Evolutionary conservation across 352 stramenopile species (phyloP).

Genomic region (Phytophthora ohioensis): DNA sequence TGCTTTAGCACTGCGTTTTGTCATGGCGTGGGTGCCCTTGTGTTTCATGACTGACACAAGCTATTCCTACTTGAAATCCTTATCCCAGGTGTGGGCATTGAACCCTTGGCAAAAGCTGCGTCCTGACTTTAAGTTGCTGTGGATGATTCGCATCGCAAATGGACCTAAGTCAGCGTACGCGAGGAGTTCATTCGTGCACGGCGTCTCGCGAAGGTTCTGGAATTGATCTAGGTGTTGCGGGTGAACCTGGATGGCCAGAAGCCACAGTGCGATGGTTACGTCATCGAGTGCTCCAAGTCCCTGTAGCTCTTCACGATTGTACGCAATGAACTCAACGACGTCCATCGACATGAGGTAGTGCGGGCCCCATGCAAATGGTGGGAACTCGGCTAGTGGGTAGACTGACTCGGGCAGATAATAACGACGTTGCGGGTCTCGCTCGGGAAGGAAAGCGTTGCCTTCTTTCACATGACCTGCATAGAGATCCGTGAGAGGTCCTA

Average conservation of each 20-base stretch:
- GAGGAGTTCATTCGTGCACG: slow-evolving; percentile 51
- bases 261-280: slow-evolving; percentile 70
- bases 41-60: not conserved
- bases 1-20: too few species aligned
- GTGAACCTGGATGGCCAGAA: slow-evolving; percentile 65
- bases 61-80: slow-evolving; percentile 6
- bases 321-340: slow-evolving; percentile 58
- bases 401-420: slow-evolving; percentile 56
- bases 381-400: slow-evolving; percentile 56
- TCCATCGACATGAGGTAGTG: slow-evolving; percentile 69
- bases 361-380: slow-evolving; percentile 58
- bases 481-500: slow-evolving; percentile 28
- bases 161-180: slow-evolving; percentile 59
- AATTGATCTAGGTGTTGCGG: slow-evolving; percentile 53
- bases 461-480: slow-evolving; percentile 41
- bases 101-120: slow-evolving; percentile 55
- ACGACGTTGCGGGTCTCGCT: slow-evolving; percentile 40
- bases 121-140: slow-evolving; percentile 45
- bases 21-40: too few species aligned
- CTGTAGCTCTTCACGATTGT: slow-evolving; percentile 48
- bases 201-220: slow-evolving; percentile 48
- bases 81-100: slow-evolving; percentile 46
- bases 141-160: slow-evolving; percentile 53
- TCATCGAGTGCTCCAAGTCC: slow-evolving; percentile 63
- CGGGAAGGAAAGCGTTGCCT: slow-evolving; percentile 32